Percentiles rank a stretch among this genome's conserved stretches.
Evolutionary conservation across 495 filamentous ascomycete genomes (phyloP).

Genomic region (Penicillium taxi): DNA sequence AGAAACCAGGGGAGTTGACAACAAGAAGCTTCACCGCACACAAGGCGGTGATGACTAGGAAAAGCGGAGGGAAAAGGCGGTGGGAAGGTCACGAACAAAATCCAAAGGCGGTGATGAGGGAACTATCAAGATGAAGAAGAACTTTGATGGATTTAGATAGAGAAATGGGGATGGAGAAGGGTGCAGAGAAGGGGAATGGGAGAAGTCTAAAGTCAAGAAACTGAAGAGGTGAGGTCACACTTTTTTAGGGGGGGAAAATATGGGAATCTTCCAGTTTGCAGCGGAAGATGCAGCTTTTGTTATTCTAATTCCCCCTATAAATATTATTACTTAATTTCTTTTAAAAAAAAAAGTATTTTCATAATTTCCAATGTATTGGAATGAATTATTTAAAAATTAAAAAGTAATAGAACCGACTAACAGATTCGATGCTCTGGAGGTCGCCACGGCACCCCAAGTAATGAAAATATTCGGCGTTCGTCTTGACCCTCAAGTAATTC

Average conservation of each 20-base stretch:
- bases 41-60: conserved; percentile 36
- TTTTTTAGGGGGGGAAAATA: neutral
- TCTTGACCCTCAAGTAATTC: conserved; percentile 65
- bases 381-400: neutral
- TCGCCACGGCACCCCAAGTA: conserved; percentile 82
- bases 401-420: neutral
- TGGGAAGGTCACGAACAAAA: too few species aligned
- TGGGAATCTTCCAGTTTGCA: neutral
- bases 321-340: too few species aligned
- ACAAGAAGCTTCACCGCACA: conserved; percentile 37
- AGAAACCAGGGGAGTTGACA: conserved; percentile 18
- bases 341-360: too few species aligned
- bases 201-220: conserved; percentile 1
- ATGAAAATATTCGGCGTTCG: conserved; percentile 80
- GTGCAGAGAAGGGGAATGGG: neutral
- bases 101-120: conserved; percentile 29
- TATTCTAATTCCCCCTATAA: too few species aligned
- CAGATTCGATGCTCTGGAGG: conserved; percentile 75
- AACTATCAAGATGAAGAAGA: too few species aligned
- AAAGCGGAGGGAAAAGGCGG: conserved; percentile 23
- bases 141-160: neutral
- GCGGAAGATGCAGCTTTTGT: conserved; percentile 5
- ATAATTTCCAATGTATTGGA: neutral
- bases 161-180: neutral
- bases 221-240: conserved; percentile 5